Evolutionary conservation across 352 stramenopile genomes (phyloP), one percentile per base, ranked within the genome.

Genomic region (Phytophthora capsici): DNA sequence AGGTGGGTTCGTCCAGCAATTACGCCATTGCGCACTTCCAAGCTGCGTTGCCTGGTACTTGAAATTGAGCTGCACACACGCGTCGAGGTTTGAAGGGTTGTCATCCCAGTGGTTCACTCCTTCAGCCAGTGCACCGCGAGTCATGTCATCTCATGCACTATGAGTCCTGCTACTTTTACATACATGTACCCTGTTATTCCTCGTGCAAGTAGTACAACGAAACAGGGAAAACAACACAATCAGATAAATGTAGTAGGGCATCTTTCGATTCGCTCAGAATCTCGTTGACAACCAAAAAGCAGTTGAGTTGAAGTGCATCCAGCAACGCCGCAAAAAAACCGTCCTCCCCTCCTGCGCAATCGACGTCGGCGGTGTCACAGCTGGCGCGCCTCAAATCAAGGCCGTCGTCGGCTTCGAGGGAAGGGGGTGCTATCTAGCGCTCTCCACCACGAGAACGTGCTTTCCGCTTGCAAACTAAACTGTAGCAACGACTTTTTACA

Each of bases 361-460:
- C 55, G 16, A 71, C 63, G 63, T 66, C 63, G 48, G 48, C 40
- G 25, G 14, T 66, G 62, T 70, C 62, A 70, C 56, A 65, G 40
- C 38, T 51, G 45, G 20, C 17, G 6, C 16, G 20, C 60, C 28
- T 57, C 36, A 56, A 55, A 47, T 38, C 26, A 20, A 30, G 38
- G 38, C 38, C 25, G 6, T 22, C 13, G 44, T 28, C 44, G 44
- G 44, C 45, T 52, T 40, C 36, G 36, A 37, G 55, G 62, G 38
- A 19, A 59, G 26, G 54, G 60, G 47, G 30, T 58, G 49, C 45
- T 25, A 7, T 47, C 50, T 34, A 10, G 17, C 22, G 25, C 45
- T 30, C 61, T 43, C 37, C 6, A 22, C 56, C 63, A 66, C 38
- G 32, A 71, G 63, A 71, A 66, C 23, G 16, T 71, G 41, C 36